Evolutionary conservation across 2,329 filamentous ascomycete genomes (phyloP).

Genomic region (Trichophyton equinum): DNA sequence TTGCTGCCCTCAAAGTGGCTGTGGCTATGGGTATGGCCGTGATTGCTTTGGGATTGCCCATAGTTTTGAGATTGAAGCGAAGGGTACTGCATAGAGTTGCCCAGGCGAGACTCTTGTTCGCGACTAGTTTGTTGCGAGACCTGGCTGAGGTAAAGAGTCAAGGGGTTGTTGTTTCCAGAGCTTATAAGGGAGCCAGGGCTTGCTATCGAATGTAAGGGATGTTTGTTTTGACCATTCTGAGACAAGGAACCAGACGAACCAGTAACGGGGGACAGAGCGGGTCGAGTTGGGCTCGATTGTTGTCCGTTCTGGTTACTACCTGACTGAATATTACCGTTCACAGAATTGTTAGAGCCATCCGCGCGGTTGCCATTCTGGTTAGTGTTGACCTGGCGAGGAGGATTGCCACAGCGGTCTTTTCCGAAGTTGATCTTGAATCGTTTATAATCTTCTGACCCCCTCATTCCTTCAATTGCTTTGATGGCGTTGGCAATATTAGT

Average conservation of each 20-base stretch:
- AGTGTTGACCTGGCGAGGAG: constrained; percentile 70
- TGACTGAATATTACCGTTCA: constrained; percentile 44
- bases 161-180: constrained; percentile 65
- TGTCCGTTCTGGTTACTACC: constrained; percentile 42
- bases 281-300: constrained; percentile 49
- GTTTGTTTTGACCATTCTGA: constrained; percentile 47
- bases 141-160: constrained; percentile 88
- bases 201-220: constrained; percentile 41
- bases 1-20: constrained; percentile 66
- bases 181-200: constrained; percentile 67
- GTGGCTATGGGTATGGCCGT: constrained; percentile 35
- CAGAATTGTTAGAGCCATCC: constrained; percentile 44
- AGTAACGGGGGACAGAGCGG: constrained; percentile 42
- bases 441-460: constrained; percentile 90
- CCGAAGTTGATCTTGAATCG: constrained; percentile 99
- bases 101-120: constrained; percentile 48
- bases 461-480: constrained; percentile 94
- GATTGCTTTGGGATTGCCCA: constrained; percentile 52
- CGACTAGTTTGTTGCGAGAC: constrained; percentile 48
- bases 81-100: constrained; percentile 30
- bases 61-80: constrained; percentile 45
- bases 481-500: constrained; percentile 99
- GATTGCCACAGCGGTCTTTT: constrained; percentile 95
- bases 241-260: constrained; percentile 35
- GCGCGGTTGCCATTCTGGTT: constrained; percentile 53